Evolutionary conservation across 2,329 filamentous ascomycete genomes (phyloP).

Genomic region (Acrocalymma vagum): DNA sequence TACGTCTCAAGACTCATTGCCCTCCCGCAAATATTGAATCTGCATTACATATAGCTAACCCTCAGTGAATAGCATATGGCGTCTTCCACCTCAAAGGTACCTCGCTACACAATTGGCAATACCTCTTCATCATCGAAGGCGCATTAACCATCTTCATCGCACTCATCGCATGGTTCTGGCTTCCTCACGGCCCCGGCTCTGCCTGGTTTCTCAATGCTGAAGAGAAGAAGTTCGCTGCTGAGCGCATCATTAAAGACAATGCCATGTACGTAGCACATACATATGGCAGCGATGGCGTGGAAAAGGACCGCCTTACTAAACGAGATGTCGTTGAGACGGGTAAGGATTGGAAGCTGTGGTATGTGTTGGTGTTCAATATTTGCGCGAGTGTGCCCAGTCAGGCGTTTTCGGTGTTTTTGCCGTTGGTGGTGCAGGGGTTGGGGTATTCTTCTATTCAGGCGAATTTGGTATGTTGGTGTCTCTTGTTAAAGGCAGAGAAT

Average conservation of each 20-base stretch:
- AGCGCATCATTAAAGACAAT: slow-evolving; percentile 27
- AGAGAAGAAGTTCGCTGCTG: slow-evolving; percentile 21
- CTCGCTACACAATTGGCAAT: slow-evolving; percentile 56
- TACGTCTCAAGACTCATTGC: slow-evolving; percentile 13
- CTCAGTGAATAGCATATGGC: slow-evolving; percentile 37
- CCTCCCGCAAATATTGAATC: too few species aligned
- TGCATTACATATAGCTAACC: slow-evolving; percentile 7
- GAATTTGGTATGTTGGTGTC: slow-evolving; percentile 23
- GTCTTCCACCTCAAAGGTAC: slow-evolving; percentile 58
- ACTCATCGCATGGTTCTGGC: slow-evolving; percentile 35
- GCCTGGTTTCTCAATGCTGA: slow-evolving; percentile 49
- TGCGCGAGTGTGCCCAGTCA: slow-evolving; percentile 52
- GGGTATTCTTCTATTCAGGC: slow-evolving; percentile 24
- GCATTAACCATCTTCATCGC: slow-evolving; percentile 40
- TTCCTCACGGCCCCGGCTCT: slow-evolving; percentile 33
- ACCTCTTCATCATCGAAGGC: slow-evolving; percentile 55
- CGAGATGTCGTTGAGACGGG: slow-evolving; percentile 25
- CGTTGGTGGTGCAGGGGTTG: slow-evolving; percentile 55
- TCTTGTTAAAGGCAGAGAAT: neutral
- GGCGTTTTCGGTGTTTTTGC: slow-evolving; percentile 53
- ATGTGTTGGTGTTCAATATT: slow-evolving; percentile 47
- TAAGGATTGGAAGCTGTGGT: slow-evolving; percentile 32
- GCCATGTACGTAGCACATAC: slow-evolving; percentile 4
- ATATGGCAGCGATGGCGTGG: slow-evolving; percentile 3
- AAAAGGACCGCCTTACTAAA: slow-evolving; percentile 18